Evolutionary conservation across 2,329 filamentous ascomycete genomes (phyloP), one percentile per base, ranked within the genome.

Genomic region (Escovopsis weberi): DNA sequence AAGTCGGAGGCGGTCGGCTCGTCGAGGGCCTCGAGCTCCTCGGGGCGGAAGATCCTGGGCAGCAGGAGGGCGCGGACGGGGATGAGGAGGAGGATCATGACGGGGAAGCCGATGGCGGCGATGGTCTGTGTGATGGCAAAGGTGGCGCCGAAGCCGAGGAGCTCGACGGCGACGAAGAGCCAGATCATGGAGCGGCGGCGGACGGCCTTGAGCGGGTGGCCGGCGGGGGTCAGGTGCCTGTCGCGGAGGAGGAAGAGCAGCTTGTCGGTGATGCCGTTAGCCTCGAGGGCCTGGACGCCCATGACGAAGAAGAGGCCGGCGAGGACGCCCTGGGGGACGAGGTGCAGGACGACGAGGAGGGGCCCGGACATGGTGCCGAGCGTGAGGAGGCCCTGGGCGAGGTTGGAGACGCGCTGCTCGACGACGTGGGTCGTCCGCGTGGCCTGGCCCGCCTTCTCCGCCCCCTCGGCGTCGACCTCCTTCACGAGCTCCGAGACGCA

Each of bases 61-160:
- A 87, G 64, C 6, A 85, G 47, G 45, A 75, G 64, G 2, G 78
- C 74, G 8, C 82, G 70, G 2, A 79, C 60, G 0, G 82, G 82
- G 23, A 86, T 78, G 5, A 86, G 65, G 12, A 75, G 59, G 39
- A 86, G 61, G 53, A 87, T 85, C 48, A 85, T 73, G 33, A 86
- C 70, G 8, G 84, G 84, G 50, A 88, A 89, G 0, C 84, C 84
- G 10, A 89, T 83, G 2, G 84, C 84, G 3, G 83, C 84, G 40
- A 88, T 80, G 0, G 84, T 88, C 62, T 89, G 80, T 0, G 84
- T 87, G 53, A 88, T 84, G 45, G 84, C 83, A 57, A 89, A 87
- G 0, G 84, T 89, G 19, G 79, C 82, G 3, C 70, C 83, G 51
- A 88, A 87, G 0, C 76, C 82, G 37, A 80, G 23, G 4, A 88